Percentiles rank a stretch among this genome's conserved stretches.
phyloP scores from a whole-genome alignment of 2,329 filamentous ascomycete species.

The Cladophialophora bantiana region DNA sequence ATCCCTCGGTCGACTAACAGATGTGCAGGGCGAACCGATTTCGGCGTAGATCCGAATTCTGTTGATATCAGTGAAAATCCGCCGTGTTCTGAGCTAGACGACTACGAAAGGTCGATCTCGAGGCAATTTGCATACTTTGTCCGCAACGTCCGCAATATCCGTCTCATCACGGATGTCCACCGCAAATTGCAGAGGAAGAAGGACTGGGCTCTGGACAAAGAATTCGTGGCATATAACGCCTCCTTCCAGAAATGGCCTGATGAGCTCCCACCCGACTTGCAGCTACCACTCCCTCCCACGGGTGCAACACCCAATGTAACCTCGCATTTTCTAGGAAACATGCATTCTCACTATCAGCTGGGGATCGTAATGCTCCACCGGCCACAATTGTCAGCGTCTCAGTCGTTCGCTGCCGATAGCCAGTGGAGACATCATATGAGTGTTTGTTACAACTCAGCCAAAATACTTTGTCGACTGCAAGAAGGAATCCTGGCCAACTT shows the following conservation, averaged over 20 bases:
- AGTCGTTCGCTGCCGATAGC: slow-evolving; percentile 72
- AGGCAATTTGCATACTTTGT: slow-evolving; percentile 85
- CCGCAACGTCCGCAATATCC: slow-evolving; percentile 77
- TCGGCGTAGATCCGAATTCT: slow-evolving; percentile 75
- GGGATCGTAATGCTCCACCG: slow-evolving; percentile 85
- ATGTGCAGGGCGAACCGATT: slow-evolving; percentile 73
- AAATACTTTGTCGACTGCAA: slow-evolving; percentile 82
- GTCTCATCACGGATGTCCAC: slow-evolving; percentile 77
- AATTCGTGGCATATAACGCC: slow-evolving; percentile 80
- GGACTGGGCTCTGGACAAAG: slow-evolving; percentile 86
- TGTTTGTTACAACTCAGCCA: slow-evolving; percentile 83
- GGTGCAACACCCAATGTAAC: slow-evolving; percentile 83
- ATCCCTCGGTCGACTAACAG: slow-evolving; percentile 35
- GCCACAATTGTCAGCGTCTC: slow-evolving; percentile 80
- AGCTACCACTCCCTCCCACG: slow-evolving; percentile 77
- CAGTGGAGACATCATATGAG: slow-evolving; percentile 89
- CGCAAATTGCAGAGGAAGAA: slow-evolving; percentile 75
- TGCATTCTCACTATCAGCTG: slow-evolving; percentile 88
- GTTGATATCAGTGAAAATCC: slow-evolving; percentile 75
- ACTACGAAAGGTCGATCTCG: slow-evolving; percentile 77
- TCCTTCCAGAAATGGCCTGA: slow-evolving; percentile 77
- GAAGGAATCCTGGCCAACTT: slow-evolving; percentile 80
- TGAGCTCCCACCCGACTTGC: slow-evolving; percentile 78
- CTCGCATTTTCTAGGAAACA: slow-evolving; percentile 85
- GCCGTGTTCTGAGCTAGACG: slow-evolving; percentile 71